Evolutionary conservation across 2,329 filamentous ascomycete species (phyloP).

Genomic region (Gnomoniopsis sp.): DNA sequence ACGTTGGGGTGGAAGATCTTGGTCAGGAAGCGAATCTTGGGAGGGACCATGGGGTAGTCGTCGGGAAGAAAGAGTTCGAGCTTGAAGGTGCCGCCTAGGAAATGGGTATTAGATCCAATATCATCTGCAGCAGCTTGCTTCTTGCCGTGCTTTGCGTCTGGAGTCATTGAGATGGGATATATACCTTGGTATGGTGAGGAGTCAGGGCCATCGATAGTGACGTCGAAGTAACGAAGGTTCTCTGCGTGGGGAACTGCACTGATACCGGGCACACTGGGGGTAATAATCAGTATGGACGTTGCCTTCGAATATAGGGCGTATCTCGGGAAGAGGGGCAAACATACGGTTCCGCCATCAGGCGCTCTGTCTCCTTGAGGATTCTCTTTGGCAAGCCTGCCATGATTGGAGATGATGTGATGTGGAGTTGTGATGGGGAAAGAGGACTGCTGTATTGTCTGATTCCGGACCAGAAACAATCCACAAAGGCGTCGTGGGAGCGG

Average conservation of each 20-base stretch:
- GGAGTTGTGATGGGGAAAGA: not conserved
- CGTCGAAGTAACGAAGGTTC: slow-evolving; percentile 97
- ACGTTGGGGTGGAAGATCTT: slow-evolving; percentile 99
- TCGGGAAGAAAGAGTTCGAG: slow-evolving; percentile 96
- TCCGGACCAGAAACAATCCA: not conserved
- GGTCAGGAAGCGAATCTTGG: slow-evolving; percentile 96
- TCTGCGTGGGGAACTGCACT: slow-evolving; percentile 94
- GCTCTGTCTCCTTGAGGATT: slow-evolving; percentile 98
- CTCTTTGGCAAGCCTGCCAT: slow-evolving; percentile 82
- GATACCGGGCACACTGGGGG: slow-evolving; percentile 84
- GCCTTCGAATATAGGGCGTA: not conserved
- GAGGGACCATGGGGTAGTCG: slow-evolving; percentile 98
- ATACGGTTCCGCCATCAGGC: slow-evolving; percentile 94
- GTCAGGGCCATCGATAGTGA: slow-evolving; percentile 87
- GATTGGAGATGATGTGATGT: slow-evolving; percentile 10
- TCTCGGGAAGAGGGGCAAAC: slow-evolving; percentile 27
- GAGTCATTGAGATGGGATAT: slow-evolving; percentile 17
- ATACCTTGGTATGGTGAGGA: slow-evolving; percentile 93
- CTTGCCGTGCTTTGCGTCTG: not conserved
- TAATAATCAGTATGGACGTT: slow-evolving; percentile 8
- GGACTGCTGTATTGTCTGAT: not conserved
- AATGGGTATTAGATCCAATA: not conserved
- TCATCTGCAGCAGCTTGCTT: not conserved
- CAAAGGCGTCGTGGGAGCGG: not conserved
- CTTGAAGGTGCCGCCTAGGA: slow-evolving; percentile 79